These are phyloP conservation scores for Anthracocystis walkeri DNA, from an alignment of 1,284 basidiomycete species.

Conservation along the genomic window DNA sequence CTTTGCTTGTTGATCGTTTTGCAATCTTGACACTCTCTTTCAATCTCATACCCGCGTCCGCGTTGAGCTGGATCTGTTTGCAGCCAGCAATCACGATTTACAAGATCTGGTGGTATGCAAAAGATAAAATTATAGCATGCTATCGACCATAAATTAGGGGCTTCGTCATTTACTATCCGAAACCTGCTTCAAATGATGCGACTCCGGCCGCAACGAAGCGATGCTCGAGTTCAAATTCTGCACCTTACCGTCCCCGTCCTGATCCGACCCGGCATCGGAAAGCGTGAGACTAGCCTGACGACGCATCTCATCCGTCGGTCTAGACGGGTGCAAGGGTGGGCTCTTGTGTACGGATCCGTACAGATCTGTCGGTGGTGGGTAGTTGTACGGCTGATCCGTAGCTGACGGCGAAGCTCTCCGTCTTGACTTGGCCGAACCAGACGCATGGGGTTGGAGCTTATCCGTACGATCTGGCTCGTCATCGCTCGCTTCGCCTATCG, in stretches of 20 bases:
- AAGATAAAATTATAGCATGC: constrained; percentile 5
- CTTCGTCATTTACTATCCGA: constrained; percentile 8
- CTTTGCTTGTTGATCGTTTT: neutral
- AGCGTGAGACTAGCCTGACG: constrained; percentile 36
- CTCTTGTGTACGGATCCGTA: constrained; percentile 37
- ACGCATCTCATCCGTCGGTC: constrained; percentile 34
- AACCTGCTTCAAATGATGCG: constrained; percentile 36
- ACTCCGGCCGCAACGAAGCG: constrained; percentile 25
- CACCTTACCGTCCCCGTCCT: constrained; percentile 6
- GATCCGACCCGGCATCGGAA: constrained; percentile 33
- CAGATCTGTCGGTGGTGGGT: constrained; percentile 22
- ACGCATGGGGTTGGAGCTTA: constrained; percentile 21
- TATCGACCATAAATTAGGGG: neutral
- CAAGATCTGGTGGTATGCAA: no score
- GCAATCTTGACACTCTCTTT: constrained; percentile 25
- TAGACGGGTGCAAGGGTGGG: constrained; percentile 16
- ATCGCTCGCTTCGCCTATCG: constrained; percentile 27
- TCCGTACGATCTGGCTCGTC: constrained; percentile 18
- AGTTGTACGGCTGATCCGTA: constrained; percentile 37
- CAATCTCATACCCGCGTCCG: no score
- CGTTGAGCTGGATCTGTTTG: no score
- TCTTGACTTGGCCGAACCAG: constrained; percentile 17
- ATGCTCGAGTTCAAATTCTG: constrained; percentile 17
- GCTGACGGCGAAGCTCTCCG: constrained; percentile 22
- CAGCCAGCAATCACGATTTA: no score